Evolutionary conservation across 2,329 filamentous ascomycete species (phyloP).

Genomic region (Coniochaeta ligniaria): DNA sequence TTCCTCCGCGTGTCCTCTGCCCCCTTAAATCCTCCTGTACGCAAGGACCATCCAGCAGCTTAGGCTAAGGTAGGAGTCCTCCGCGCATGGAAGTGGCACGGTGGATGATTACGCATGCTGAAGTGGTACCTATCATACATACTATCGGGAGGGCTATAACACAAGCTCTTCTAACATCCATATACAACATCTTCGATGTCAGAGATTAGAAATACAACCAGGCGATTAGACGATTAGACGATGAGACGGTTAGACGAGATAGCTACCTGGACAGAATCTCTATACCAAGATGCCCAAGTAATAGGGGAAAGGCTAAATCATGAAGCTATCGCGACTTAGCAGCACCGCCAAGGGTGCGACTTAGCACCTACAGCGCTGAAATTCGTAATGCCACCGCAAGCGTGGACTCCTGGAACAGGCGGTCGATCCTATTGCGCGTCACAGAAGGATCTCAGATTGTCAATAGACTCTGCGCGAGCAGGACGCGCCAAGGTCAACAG

Average conservation of each 20-base stretch:
- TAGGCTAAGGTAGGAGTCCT: not conserved
- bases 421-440: not conserved
- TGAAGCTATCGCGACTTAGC: not conserved
- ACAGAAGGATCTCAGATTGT: not conserved
- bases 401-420: not conserved
- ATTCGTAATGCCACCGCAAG: not conserved
- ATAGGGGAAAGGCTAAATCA: no score
- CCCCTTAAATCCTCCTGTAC: not conserved
- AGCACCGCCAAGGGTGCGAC: no score
- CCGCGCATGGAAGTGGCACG: not conserved
- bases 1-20: not conserved
- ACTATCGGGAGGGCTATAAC: not conserved
- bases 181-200: not conserved
- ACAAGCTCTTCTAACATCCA: not conserved
- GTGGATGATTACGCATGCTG: not conserved
- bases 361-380: not conserved
- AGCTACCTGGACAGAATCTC: no score
- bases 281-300: no score
- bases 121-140: not conserved
- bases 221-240: no score
- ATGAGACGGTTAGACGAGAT: no score
- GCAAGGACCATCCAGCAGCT: not conserved
- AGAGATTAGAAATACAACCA: not conserved
- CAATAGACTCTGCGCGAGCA: not conserved
- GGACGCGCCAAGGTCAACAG: not conserved